These are phyloP conservation scores for Astragalus glycyphyllos DNA, from an alignment of 306 rosid genomes.

Conservation along the genomic window DNA sequence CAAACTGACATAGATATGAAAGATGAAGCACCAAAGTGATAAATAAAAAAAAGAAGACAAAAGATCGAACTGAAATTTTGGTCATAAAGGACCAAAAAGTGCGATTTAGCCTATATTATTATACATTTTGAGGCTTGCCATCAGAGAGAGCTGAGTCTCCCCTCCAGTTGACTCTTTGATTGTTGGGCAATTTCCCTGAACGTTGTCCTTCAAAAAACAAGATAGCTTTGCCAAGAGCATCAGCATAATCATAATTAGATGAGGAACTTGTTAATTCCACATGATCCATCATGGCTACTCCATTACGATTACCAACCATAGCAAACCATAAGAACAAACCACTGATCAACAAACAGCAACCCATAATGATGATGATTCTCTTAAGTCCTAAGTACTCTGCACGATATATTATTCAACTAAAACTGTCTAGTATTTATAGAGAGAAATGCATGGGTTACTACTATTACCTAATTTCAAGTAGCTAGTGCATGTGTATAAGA, in stretches of 20 bases:
- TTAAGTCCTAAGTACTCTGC: conserved; percentile 9
- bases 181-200: conserved; percentile 68
- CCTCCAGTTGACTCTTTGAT: conserved; percentile 73
- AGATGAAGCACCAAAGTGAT: no score
- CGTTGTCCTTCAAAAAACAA: conserved; percentile 90
- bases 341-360: conserved; percentile 38
- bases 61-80: no score
- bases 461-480: conserved; percentile 23
- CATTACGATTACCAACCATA: conserved; percentile 42
- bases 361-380: conserved; percentile 36
- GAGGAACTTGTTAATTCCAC: conserved; percentile 29
- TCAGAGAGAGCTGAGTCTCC: conserved; percentile 81
- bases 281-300: conserved; percentile 39
- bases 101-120: no score
- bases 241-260: conserved; percentile 49
- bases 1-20: no score
- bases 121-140: conserved; percentile 65
- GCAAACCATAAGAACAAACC: conserved; percentile 47
- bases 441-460: neutral
- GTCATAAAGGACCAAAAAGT: no score
- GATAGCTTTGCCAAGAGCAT: conserved; percentile 74
- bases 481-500: conserved; percentile 12
- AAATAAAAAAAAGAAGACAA: no score
- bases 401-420: conserved; percentile 29
- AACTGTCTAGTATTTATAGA: conserved; percentile 38